Evolutionary conservation across 2,329 filamentous ascomycete genomes (phyloP).

Genomic region (Ampelomyces quisqualis): DNA sequence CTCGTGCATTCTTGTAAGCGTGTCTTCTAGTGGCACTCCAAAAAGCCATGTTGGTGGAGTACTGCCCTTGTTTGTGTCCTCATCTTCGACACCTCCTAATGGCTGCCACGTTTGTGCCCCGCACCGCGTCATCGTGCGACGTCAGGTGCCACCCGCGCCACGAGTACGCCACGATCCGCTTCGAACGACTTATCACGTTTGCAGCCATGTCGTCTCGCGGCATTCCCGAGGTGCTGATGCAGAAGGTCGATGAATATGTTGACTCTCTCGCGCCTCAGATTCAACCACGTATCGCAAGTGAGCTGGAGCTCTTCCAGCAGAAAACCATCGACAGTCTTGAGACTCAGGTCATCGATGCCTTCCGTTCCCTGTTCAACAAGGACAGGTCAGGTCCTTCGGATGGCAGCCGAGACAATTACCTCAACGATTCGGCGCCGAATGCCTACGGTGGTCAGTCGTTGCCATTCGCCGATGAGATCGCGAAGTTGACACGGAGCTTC

Average conservation of each 20-base stretch:
- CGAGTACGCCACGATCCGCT: too few relatives aligned
- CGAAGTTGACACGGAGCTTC: conserved; percentile 34
- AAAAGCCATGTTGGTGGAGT: too few relatives aligned
- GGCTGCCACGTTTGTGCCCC: too few relatives aligned
- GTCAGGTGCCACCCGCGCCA: too few relatives aligned
- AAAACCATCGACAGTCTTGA: conserved; percentile 37
- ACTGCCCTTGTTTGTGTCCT: too few relatives aligned
- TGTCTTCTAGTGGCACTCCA: too few relatives aligned
- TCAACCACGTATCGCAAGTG: conserved; percentile 33
- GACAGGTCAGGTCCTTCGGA: conserved; percentile 18
- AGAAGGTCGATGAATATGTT: conserved; percentile 35
- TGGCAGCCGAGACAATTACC: conserved; percentile 28
- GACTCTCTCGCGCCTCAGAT: conserved; percentile 36
- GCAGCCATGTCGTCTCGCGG: too few relatives aligned
- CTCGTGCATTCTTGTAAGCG: too few relatives aligned
- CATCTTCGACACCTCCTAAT: too few relatives aligned
- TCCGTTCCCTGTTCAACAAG: conserved; percentile 30
- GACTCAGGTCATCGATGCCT: conserved; percentile 32
- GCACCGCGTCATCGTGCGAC: too few relatives aligned
- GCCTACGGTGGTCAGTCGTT: conserved; percentile 32
- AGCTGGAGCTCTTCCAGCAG: conserved; percentile 34
- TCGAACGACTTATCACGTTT: too few relatives aligned
- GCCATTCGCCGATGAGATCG: conserved; percentile 34
- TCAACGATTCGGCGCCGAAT: conserved; percentile 31
- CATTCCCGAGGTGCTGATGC: conserved; percentile 28